Percentiles rank a stretch among this genome's conserved stretches.
These are phyloP conservation scores for Colletotrichum lentis DNA, from an alignment of 2,329 filamentous ascomycete genomes.

Conservation along the genomic window DNA sequence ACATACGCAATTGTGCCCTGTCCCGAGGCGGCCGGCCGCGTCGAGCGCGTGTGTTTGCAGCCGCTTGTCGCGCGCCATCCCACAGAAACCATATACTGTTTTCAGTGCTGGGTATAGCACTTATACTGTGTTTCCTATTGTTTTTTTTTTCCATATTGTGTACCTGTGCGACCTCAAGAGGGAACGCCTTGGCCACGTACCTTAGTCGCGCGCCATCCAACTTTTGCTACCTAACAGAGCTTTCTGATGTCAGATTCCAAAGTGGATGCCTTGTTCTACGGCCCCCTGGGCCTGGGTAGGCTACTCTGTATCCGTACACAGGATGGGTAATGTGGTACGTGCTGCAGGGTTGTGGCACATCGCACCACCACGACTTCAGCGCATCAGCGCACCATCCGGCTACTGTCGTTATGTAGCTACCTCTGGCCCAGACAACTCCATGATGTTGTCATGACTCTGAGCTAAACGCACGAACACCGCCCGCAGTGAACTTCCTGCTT, in stretches of 20 bases:
- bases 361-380: background rate
- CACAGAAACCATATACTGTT: too few relatives aligned
- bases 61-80: constrained; percentile 23
- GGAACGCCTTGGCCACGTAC: too few relatives aligned
- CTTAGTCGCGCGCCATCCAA: constrained; percentile 17
- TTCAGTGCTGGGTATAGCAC: too few relatives aligned
- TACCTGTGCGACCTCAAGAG: too few relatives aligned
- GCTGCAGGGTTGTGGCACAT: background rate
- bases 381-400: background rate
- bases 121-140: too few relatives aligned
- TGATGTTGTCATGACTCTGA: background rate
- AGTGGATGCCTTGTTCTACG: constrained; percentile 21
- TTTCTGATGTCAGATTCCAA: constrained; percentile 31
- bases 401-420: too few relatives aligned
- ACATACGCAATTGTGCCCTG: background rate
- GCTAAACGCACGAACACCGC: background rate
- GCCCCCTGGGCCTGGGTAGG: constrained; percentile 16
- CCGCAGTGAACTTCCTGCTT: constrained; percentile 24
- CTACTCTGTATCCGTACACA: background rate
- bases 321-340: constrained; percentile 2
- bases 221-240: background rate
- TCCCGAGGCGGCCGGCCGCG: background rate
- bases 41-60: constrained; percentile 3
- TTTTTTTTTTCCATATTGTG: too few relatives aligned
- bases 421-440: constrained; percentile 2